These are phyloP conservation scores for Carex cristatella DNA, from an alignment of 176 grass and related monocot genomes.

Conservation along the genomic window DNA sequence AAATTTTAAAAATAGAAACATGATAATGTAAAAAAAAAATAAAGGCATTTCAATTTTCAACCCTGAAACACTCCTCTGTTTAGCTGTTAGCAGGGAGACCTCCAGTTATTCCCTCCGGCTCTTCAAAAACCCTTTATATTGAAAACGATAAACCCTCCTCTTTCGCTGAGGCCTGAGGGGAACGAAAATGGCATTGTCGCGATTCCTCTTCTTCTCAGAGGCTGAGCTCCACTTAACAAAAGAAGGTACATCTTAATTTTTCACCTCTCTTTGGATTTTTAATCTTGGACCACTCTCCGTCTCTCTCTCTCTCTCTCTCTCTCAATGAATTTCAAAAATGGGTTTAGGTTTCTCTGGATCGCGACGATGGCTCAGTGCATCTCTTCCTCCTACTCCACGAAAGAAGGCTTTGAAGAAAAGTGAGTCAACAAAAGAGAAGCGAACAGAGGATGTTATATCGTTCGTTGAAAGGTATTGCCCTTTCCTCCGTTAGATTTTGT, in stretches of 20 bases:
- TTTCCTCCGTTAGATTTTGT: background rate
- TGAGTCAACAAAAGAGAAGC: conserved; percentile 6
- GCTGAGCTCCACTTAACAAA: conserved; percentile 13
- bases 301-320: background rate
- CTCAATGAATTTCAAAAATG: background rate
- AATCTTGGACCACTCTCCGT: background rate
- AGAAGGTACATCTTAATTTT: background rate
- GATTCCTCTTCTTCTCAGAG: background rate
- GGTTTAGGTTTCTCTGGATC: conserved; percentile 4
- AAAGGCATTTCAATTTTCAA: too few relatives aligned
- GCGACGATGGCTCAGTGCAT: background rate
- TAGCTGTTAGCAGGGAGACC: too few relatives aligned
- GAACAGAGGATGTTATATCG: background rate
- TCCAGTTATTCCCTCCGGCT: background rate
- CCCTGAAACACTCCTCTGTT: too few relatives aligned
- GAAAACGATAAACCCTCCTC: background rate
- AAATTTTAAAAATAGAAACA: too few relatives aligned
- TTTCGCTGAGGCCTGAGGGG: background rate
- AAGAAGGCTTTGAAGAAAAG: background rate
- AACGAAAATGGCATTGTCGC: conserved; percentile 17
- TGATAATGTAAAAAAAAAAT: too few relatives aligned
- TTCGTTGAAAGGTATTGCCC: conserved; percentile 5
- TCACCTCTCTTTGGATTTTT: background rate
- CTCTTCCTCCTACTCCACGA: background rate
- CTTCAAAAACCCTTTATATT: background rate